These are phyloP conservation scores for Aspergillus sclerotioniger DNA, from an alignment of 495 filamentous ascomycete species.

Conservation along the genomic window DNA sequence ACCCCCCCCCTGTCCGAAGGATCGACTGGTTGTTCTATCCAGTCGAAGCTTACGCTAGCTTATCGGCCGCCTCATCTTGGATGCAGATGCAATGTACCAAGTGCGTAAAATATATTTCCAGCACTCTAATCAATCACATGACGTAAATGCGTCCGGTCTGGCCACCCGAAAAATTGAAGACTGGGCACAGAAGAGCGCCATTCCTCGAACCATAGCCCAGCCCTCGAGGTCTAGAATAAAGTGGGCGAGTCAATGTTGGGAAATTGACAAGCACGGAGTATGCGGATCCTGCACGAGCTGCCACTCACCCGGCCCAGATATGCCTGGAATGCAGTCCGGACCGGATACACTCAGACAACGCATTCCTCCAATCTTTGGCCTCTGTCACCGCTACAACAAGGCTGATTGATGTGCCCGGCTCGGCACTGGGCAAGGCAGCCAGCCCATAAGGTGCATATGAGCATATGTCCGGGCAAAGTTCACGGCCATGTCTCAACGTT, in stretches of 20 bases:
- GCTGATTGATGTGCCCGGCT: not conserved
- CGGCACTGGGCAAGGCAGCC: not conserved
- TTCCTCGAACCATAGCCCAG: not conserved
- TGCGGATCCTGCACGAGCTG: constrained; percentile 1
- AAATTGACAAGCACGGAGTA: not conserved
- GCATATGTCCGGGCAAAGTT: not conserved
- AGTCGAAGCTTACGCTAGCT: constrained; percentile 16
- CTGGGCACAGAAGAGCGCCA: not conserved
- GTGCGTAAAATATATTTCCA: not conserved
- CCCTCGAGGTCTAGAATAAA: not conserved
- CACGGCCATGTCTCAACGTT: not conserved
- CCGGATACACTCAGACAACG: not conserved
- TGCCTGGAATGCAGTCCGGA: not conserved
- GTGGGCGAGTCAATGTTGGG: not conserved
- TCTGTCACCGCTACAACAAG: not conserved
- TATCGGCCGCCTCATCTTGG: constrained; percentile 10
- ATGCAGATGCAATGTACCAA: not conserved
- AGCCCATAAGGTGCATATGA: not conserved
- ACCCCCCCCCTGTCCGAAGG: constrained; percentile 3
- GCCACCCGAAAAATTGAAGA: not conserved
- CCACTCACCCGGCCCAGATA: not conserved
- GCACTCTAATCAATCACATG: not conserved
- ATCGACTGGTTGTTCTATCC: constrained; percentile 10
- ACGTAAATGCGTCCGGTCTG: not conserved
- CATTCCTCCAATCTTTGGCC: not conserved